Percentiles rank a stretch among this genome's conserved stretches.
Conservation (phyloP, 2,329 filamentous ascomycete species). For the Botrytis byssoidea region DNA sequence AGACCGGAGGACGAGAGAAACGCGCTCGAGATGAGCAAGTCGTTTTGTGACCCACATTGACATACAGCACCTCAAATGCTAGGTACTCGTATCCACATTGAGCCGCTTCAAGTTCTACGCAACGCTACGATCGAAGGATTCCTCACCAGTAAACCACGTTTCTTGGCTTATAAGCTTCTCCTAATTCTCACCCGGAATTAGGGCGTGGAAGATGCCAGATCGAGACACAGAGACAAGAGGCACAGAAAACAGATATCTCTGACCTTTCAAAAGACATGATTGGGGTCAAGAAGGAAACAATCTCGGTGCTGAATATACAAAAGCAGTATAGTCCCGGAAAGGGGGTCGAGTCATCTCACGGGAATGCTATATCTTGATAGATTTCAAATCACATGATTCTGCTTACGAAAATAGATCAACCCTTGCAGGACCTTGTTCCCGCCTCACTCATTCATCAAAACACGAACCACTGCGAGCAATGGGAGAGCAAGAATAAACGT, state of each 20-base stretch:
- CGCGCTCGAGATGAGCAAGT: background rate
- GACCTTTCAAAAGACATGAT: background rate
- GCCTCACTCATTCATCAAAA: background rate
- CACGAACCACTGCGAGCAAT: background rate
- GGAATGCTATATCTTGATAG: background rate
- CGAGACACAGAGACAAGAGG: too few relatives aligned
- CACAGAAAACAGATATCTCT: too few relatives aligned
- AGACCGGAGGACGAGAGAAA: background rate
- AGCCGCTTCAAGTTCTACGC: background rate
- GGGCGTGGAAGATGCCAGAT: too few relatives aligned
- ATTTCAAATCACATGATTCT: background rate
- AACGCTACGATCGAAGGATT: conserved; percentile 1
- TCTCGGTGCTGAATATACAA: background rate
- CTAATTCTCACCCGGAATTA: background rate
- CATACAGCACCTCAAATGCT: background rate
- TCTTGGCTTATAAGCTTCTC: background rate
- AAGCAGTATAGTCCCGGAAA: background rate
- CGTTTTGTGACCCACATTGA: background rate
- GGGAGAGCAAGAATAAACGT: background rate
- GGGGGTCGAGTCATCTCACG: background rate
- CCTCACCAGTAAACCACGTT: conserved; percentile 3
- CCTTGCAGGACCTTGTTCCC: background rate
- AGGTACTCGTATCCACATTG: background rate
- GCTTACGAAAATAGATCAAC: background rate
- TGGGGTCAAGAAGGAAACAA: background rate